phyloP scores from a whole-genome alignment of 2,329 filamentous ascomycete genomes.

The Echinosphaeria canescens region DNA sequence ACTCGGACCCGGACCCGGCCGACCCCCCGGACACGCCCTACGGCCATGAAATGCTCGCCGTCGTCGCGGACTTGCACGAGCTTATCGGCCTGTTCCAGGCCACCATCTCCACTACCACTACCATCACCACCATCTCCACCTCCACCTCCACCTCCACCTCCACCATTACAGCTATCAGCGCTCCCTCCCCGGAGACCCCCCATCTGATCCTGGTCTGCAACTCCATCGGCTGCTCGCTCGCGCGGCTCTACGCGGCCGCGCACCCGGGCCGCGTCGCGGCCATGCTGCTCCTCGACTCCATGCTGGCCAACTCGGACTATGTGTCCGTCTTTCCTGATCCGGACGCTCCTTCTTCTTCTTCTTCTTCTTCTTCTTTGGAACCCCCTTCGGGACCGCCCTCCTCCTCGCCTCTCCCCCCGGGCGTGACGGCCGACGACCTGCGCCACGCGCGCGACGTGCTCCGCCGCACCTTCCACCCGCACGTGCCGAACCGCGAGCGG shows the following conservation, averaged over 20 bases:
- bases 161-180: too few relatives aligned
- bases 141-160: too few relatives aligned
- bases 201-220: constrained; percentile 28
- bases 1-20: constrained; percentile 18
- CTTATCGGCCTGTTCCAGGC: constrained; percentile 16
- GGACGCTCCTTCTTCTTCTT: constrained; percentile 17
- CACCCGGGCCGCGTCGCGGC: constrained; percentile 21
- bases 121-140: constrained; percentile 2
- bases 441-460: constrained; percentile 13
- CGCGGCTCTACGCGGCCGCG: constrained; percentile 24
- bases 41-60: constrained; percentile 22
- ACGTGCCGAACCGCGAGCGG: constrained; percentile 23
- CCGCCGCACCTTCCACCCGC: constrained; percentile 20
- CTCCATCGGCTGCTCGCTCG: constrained; percentile 28
- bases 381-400: constrained; percentile 11
- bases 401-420: constrained; percentile 20
- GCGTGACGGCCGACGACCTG: constrained; percentile 12
- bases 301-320: constrained; percentile 33
- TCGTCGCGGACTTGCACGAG: constrained; percentile 19
- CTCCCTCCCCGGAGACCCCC: too few relatives aligned
- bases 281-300: constrained; percentile 30
- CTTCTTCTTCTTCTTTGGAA: too few relatives aligned
- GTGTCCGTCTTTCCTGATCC: constrained; percentile 32
- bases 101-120: constrained; percentile 7
- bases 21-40: constrained; percentile 17